Evolutionary conservation across 371 early-diverging fungal species (phyloP).

Genomic region (Mucor indicus): DNA sequence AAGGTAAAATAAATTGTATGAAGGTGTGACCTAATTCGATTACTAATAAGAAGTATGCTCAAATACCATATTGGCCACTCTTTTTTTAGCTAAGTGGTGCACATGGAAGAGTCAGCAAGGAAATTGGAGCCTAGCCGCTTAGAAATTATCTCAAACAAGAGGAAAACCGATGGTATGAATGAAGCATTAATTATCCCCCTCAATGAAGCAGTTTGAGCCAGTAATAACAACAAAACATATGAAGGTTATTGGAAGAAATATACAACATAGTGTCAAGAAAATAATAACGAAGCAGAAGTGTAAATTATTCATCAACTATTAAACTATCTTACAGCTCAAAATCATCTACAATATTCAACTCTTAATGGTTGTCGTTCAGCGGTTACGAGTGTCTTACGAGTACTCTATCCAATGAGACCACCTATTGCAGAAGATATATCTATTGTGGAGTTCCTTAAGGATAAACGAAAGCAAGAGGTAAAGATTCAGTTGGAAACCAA

Average conservation of each 20-base stretch:
- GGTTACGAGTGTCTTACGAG: slow-evolving; percentile 1
- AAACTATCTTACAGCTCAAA: not conserved
- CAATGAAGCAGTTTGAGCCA: not conserved
- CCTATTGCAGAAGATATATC: not conserved
- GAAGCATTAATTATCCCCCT: not conserved
- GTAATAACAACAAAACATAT: slow-evolving; percentile 10
- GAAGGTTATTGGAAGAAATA: slow-evolving; percentile 7
- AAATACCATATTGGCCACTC: too few relatives aligned
- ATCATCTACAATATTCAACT: not conserved
- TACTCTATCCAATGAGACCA: slow-evolving; percentile 1
- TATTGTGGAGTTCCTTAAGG: slow-evolving; percentile 3
- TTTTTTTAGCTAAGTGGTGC: too few relatives aligned
- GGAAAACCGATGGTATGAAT: slow-evolving; percentile 1
- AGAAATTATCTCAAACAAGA: slow-evolving; percentile 13
- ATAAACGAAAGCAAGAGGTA: not conserved
- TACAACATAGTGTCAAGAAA: slow-evolving; percentile 3
- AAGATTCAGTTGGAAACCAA: not conserved
- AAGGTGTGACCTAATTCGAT: too few relatives aligned
- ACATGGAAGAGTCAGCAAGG: too few relatives aligned
- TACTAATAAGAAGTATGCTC: too few relatives aligned
- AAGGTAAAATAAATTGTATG: too few relatives aligned
- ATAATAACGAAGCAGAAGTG: not conserved
- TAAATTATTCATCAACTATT: not conserved
- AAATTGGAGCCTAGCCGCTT: slow-evolving; percentile 12
- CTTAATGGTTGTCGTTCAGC: slow-evolving; percentile 7